Evolutionary conservation across 164 flowering plant genomes (phyloP), one percentile per base, ranked within the genome.

Genomic region (Aristolochia californica): DNA sequence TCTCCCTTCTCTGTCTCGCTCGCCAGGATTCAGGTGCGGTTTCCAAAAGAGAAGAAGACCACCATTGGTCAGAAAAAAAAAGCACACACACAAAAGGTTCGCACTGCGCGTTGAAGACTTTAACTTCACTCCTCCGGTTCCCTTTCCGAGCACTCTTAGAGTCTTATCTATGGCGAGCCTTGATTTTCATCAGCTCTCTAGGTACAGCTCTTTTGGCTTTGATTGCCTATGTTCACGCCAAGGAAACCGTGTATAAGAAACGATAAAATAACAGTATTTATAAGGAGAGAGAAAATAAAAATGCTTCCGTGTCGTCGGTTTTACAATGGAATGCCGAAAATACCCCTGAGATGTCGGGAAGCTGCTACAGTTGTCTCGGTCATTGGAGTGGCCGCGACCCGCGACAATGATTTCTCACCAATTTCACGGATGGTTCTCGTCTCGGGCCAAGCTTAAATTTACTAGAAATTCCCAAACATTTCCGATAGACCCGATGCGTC

Each of bases 101-200:
- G n/a, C n/a, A n/a, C 25, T 20, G 22, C 25, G 15, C 13, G 45
- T 11, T 38, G 58, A 48, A 62, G 58, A 27, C 70, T 71, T 68
- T 16, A 61, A 64, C 43, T 48, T 64, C 66, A 62, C 71, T 71
- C 62, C 53, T 65, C 62, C 40, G n/a, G n/a, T n/a, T n/a, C n/a
- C n/a, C n/a, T n/a, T n/a, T n/a, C n/a, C n/a, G n/a, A n/a, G n/a
- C n/a, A n/a, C n/a, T n/a, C n/a, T n/a, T n/a, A n/a, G n/a, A n/a
- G n/a, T 55, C 23, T 57, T 55, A 53, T 57, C 52, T 55, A 15
- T 44, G 13, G 48, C 13, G 38, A 15, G n/a, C 43, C 13, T 28
- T 28, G 13, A 5, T 28, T 15, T 24, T 47, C 27, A 30, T 24
- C 53, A 5, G 26, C 8, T 5, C 48, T n/a, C n/a, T n/a, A n/a